Percentiles rank a stretch among this genome's conserved stretches.
These are phyloP conservation scores for Penicillium robsamsonii DNA, from an alignment of 495 filamentous ascomycete species.

Conservation along the genomic window DNA sequence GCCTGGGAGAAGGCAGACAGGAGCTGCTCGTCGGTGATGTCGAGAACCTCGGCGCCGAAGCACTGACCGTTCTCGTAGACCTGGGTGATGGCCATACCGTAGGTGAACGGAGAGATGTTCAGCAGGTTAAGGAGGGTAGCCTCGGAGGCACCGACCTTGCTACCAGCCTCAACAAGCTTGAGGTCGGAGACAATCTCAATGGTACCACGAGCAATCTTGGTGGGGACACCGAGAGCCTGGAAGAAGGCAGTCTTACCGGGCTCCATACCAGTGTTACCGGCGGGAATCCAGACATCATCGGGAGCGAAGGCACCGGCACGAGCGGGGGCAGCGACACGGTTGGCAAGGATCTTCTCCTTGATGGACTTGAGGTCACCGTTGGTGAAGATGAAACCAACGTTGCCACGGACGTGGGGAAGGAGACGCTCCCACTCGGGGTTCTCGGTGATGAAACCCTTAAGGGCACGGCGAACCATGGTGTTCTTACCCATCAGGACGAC, in stretches of 20 bases:
- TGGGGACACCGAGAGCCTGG: constrained; percentile 99
- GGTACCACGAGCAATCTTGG: constrained; percentile 99
- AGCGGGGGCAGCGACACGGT: constrained; percentile 95
- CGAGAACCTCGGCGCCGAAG: constrained; percentile 79
- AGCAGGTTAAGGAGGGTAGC: constrained; percentile 98
- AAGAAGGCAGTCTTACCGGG: constrained; percentile 99
- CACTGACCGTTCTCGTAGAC: constrained; percentile 95
- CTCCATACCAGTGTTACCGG: constrained; percentile 99
- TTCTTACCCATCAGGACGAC: constrained; percentile 99
- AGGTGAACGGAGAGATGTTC: constrained; percentile 99
- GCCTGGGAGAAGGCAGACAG: constrained; percentile 78
- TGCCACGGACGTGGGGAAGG: constrained; percentile 91
- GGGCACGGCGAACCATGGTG: constrained; percentile 98
- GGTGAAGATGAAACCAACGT: constrained; percentile 99
- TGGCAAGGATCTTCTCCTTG: constrained; percentile 90
- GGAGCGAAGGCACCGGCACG: constrained; percentile 96
- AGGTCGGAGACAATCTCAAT: constrained; percentile 99
- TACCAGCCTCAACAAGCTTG: constrained; percentile 91
- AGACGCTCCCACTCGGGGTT: constrained; percentile 96
- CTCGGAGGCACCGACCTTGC: constrained; percentile 97
- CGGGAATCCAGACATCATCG: constrained; percentile 84
- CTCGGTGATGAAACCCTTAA: constrained; percentile 91
- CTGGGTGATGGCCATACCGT: constrained; percentile 93
- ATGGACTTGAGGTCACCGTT: constrained; percentile 87
- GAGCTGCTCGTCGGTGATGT: constrained; percentile 91